Evolutionary conservation across 768 basidiomycete genomes (phyloP).

Genomic region (Chalciporus pseudorubinellus): DNA sequence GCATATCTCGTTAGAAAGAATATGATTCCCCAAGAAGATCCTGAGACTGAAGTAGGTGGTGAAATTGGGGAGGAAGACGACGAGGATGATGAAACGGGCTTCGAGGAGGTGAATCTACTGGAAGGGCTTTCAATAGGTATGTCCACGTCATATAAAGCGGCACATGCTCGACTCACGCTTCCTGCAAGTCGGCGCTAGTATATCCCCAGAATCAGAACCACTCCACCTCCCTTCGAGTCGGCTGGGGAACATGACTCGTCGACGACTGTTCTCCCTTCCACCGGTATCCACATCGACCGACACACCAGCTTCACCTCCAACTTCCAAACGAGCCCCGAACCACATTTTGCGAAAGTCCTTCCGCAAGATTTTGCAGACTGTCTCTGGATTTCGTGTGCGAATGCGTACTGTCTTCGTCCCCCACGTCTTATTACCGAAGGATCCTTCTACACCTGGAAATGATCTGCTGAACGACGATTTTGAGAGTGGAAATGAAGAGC

Average conservation of each 20-base stretch:
- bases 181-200: conserved; percentile 42
- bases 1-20: conserved; percentile 20
- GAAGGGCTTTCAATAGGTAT: conserved; percentile 66
- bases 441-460: conserved; percentile 14
- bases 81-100: conserved; percentile 42
- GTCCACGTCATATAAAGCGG: conserved; percentile 16
- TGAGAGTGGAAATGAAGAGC: conserved; percentile 47
- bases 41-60: background rate
- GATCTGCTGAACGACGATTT: conserved; percentile 37
- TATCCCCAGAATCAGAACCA: conserved; percentile 32
- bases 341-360: conserved; percentile 84
- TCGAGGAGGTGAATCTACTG: conserved; percentile 68
- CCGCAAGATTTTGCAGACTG: conserved; percentile 72
- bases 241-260: conserved; percentile 65
- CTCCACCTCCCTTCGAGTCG: conserved; percentile 67
- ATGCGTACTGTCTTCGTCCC: conserved; percentile 96
- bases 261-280: conserved; percentile 62
- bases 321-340: conserved; percentile 45
- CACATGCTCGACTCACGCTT: background rate
- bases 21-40: conserved; percentile 15
- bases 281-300: conserved; percentile 43
- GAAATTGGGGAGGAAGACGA: conserved; percentile 31
- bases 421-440: conserved; percentile 65
- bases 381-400: conserved; percentile 82
- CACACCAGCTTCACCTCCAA: conserved; percentile 50